phyloP scores from a whole-genome alignment of 176 grass and related monocot genomes.

The Ensete ventricosum region DNA sequence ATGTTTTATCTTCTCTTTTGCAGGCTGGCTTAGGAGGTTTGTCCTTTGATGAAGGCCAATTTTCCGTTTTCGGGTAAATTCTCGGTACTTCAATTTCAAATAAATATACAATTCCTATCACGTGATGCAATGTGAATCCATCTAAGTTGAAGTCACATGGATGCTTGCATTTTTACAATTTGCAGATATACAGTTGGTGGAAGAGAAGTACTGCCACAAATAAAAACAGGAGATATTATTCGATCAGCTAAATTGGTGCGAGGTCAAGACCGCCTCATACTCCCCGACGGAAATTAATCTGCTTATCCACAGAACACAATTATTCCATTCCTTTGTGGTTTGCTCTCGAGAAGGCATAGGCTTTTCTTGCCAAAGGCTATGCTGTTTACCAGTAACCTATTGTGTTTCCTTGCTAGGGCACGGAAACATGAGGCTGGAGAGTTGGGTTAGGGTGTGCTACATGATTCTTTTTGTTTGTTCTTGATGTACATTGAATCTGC shows the following conservation, averaged over 20 bases:
- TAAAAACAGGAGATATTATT: constrained; percentile 84
- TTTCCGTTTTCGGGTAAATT: constrained; percentile 89
- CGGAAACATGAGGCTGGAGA: too few relatives aligned
- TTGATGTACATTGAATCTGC: neutral
- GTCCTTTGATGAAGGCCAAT: constrained; percentile 96
- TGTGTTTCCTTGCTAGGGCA: too few relatives aligned
- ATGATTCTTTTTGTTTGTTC: too few relatives aligned
- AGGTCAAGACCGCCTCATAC: constrained; percentile 67
- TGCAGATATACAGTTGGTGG: constrained; percentile 68
- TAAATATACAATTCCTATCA: neutral
- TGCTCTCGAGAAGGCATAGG: neutral
- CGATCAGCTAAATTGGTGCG: constrained; percentile 68
- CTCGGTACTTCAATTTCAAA: neutral
- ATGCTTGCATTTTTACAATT: constrained; percentile 4
- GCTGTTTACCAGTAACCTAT: too few relatives aligned
- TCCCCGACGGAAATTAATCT: constrained; percentile 58
- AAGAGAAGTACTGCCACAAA: constrained; percentile 72
- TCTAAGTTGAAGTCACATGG: neutral
- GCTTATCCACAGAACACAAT: neutral
- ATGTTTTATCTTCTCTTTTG: constrained; percentile 3
- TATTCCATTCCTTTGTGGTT: constrained; percentile 2
- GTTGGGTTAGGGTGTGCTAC: too few relatives aligned
- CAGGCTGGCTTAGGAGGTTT: constrained; percentile 91
- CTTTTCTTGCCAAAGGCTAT: neutral
- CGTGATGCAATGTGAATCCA: neutral